Evolutionary conservation across 2,329 filamentous ascomycete species (phyloP).

Genomic region (Talaromyces sp.): DNA sequence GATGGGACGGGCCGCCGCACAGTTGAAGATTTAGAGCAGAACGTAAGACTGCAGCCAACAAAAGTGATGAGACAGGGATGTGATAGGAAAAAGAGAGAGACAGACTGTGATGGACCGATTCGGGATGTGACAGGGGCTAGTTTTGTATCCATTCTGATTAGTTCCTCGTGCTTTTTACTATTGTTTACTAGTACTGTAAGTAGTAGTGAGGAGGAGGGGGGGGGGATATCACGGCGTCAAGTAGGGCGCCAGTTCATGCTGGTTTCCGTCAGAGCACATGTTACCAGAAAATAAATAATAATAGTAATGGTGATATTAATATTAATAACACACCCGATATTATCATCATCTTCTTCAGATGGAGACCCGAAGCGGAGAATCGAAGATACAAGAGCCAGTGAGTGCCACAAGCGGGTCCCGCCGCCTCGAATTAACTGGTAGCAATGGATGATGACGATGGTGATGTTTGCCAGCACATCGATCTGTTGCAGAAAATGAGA

Average conservation of each 20-base stretch:
- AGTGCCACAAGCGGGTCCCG: slow-evolving; percentile 18
- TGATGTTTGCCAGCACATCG: slow-evolving; percentile 28
- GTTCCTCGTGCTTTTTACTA: neutral
- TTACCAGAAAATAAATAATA: too few species aligned
- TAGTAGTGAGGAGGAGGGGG: neutral
- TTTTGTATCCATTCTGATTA: neutral
- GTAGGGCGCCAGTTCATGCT: neutral
- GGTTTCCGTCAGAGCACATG: neutral
- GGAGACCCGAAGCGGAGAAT: slow-evolving; percentile 26
- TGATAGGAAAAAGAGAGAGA: neutral
- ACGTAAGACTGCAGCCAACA: slow-evolving; percentile 8
- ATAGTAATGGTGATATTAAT: too few species aligned
- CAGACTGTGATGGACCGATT: slow-evolving; percentile 6
- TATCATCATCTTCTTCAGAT: neutral
- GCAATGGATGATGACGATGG: slow-evolving; percentile 15
- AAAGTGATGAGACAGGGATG: slow-evolving; percentile 3
- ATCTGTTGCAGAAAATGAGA: slow-evolving; percentile 14
- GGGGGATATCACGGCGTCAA: neutral
- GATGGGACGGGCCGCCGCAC: slow-evolving; percentile 40
- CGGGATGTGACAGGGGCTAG: slow-evolving; percentile 3
- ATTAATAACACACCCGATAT: neutral
- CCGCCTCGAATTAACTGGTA: neutral
- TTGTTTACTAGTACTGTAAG: neutral
- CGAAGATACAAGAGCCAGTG: too few species aligned
- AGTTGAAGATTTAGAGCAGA: slow-evolving; percentile 28